Evolutionary conservation across 225 moss, liverwort and hornwort genomes (phyloP).

Genomic region (Rhytidiadelphus loreus): DNA sequence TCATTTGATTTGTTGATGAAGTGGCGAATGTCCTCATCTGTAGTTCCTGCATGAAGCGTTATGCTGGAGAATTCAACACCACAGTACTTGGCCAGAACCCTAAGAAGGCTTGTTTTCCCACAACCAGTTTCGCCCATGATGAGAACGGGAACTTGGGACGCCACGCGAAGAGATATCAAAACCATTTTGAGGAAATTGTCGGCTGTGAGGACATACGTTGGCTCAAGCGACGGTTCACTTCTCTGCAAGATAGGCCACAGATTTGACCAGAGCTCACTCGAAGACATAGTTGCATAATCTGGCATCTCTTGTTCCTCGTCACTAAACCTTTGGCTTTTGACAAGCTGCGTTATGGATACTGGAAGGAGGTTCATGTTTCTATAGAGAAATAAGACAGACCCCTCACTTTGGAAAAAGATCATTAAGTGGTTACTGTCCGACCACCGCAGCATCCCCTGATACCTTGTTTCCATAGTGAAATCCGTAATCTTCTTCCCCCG

Average conservation of each 20-base stretch:
- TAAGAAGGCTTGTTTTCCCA: conserved; percentile 52
- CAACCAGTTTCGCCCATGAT: conserved; percentile 64
- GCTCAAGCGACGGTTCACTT: conserved; percentile 12
- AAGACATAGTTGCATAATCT: conserved; percentile 38
- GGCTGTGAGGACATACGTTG: conserved; percentile 40
- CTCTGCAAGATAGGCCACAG: conserved; percentile 41
- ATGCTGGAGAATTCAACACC: conserved; percentile 26
- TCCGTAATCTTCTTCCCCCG: conserved; percentile 17
- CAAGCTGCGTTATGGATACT: conserved; percentile 14
- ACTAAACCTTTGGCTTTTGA: conserved; percentile 27
- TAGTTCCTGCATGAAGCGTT: conserved; percentile 48
- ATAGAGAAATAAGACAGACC: conserved; percentile 32
- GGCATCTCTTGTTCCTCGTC: conserved; percentile 10
- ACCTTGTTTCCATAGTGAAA: conserved; percentile 31
- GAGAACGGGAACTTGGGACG: conserved; percentile 37
- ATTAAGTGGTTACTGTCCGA: conserved; percentile 56
- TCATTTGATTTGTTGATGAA: conserved; percentile 12
- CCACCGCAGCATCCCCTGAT: conserved; percentile 51
- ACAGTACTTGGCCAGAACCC: conserved; percentile 20
- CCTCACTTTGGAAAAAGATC: conserved; percentile 46
- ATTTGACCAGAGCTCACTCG: conserved; percentile 30
- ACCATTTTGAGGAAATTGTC: conserved; percentile 60
- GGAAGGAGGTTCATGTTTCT: conserved; percentile 23
- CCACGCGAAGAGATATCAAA: conserved; percentile 47
- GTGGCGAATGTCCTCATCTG: conserved; percentile 27